Evolutionary conservation across 257 asterid species (phyloP).

Genomic region (Penstemon barbatus): DNA sequence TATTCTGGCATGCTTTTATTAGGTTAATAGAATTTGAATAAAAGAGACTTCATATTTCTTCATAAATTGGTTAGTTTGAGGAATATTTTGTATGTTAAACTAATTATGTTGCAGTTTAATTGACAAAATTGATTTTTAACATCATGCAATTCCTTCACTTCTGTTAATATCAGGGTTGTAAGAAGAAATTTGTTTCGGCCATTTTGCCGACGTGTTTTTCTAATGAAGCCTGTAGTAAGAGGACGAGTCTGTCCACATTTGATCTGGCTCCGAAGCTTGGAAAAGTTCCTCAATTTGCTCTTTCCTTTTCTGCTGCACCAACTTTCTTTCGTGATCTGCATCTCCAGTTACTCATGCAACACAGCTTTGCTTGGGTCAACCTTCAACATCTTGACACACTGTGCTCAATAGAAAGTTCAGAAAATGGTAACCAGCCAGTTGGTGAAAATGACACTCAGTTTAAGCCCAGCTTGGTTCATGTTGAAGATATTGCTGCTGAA

Average conservation of each 20-base stretch:
- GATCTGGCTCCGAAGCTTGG: conserved; percentile 33
- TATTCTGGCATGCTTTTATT: conserved; percentile 2
- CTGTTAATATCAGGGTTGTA: conserved; percentile 42
- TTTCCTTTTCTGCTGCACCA: conserved; percentile 54
- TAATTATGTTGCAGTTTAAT: conserved; percentile 13
- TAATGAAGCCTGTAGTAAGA: conserved; percentile 43
- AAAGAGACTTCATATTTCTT: background rate
- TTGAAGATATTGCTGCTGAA: conserved; percentile 18
- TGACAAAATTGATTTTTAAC: conserved; percentile 13
- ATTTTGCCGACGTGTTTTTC: conserved; percentile 53
- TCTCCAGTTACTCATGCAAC: conserved; percentile 46
- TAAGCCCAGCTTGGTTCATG: conserved; percentile 23
- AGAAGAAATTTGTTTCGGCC: conserved; percentile 42
- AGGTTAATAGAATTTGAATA: conserved; percentile 13
- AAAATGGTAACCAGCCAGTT: background rate
- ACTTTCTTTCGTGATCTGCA: conserved; percentile 43
- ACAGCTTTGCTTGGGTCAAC: conserved; percentile 33
- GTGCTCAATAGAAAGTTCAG: conserved; percentile 11
- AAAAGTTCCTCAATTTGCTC: conserved; percentile 45
- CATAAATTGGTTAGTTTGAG: background rate
- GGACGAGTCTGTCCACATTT: conserved; percentile 38
- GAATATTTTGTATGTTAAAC: conserved; percentile 13
- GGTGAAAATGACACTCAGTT: background rate
- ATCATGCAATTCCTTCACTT: conserved; percentile 25
- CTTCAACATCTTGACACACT: conserved; percentile 30